phyloP scores from a whole-genome alignment of 2,329 filamentous ascomycete genomes.

The Lecanicillium sp. region DNA sequence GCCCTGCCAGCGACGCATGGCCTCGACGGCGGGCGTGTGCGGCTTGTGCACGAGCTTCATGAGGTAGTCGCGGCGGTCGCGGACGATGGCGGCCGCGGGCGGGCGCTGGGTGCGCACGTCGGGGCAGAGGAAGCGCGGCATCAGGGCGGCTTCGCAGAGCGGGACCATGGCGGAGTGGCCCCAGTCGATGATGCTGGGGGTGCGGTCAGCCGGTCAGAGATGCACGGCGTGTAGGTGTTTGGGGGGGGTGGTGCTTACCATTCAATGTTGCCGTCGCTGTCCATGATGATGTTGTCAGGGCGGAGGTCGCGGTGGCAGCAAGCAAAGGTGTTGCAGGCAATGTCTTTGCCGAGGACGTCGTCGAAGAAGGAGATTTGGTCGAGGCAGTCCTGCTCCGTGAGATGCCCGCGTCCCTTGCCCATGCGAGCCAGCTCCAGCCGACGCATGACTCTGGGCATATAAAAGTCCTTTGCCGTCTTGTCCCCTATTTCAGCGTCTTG shows the following conservation, averaged over 20 bases:
- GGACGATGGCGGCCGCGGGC: not conserved
- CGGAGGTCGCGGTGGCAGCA: not conserved
- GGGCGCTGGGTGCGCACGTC: not conserved
- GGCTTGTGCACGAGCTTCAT: not conserved
- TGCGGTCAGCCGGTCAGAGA: too few species aligned
- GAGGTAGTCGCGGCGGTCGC: not conserved
- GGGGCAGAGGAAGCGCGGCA: slow-evolving; percentile 1
- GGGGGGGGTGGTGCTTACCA: not conserved
- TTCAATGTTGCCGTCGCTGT: not conserved
- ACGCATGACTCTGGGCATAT: not conserved
- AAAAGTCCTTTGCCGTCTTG: not conserved
- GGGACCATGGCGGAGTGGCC: not conserved
- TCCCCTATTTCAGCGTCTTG: not conserved
- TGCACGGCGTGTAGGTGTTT: not conserved
- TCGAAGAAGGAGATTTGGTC: not conserved
- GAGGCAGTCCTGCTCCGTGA: not conserved
- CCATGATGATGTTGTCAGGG: not conserved
- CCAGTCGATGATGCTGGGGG: slow-evolving; percentile 7
- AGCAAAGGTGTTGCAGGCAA: not conserved
- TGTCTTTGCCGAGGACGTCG: not conserved
- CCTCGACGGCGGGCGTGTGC: not conserved
- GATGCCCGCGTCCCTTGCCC: too few species aligned
- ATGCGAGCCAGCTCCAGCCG: not conserved
- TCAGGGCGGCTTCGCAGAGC: not conserved
- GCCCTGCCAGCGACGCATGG: not conserved